Conservation (phyloP, 1,284 basidiomycete genomes). For the Phylloboletellus chloephorus region DNA sequence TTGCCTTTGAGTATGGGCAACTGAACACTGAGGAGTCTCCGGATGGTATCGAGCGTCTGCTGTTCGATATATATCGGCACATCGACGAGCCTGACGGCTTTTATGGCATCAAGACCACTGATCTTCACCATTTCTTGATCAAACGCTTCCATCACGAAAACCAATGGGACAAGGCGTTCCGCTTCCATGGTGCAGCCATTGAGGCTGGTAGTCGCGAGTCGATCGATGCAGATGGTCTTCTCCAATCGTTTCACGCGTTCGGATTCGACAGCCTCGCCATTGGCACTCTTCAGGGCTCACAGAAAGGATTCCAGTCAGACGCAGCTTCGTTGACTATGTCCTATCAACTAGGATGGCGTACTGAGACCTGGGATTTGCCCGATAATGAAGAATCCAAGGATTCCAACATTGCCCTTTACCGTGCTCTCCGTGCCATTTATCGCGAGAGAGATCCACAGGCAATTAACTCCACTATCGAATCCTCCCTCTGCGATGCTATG, state of each 20-base stretch:
- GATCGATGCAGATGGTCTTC: slow-evolving; percentile 49
- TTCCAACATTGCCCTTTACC: slow-evolving; percentile 65
- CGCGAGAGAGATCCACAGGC: slow-evolving; percentile 56
- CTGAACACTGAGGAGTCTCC: slow-evolving; percentile 23
- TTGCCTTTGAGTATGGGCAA: slow-evolving; percentile 55
- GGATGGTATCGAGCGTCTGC: slow-evolving; percentile 50
- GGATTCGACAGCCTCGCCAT: slow-evolving; percentile 84
- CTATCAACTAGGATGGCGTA: slow-evolving; percentile 85
- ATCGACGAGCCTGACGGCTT: slow-evolving; percentile 98
- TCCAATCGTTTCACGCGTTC: slow-evolving; percentile 78
- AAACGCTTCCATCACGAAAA: slow-evolving; percentile 88
- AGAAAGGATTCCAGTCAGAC: slow-evolving; percentile 33
- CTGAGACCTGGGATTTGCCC: slow-evolving; percentile 89
- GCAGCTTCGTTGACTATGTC: slow-evolving; percentile 47
- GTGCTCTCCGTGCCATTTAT: slow-evolving; percentile 72
- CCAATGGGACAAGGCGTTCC: slow-evolving; percentile 88
- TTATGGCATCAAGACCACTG: slow-evolving; percentile 81
- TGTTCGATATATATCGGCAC: slow-evolving; percentile 90
- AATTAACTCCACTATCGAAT: slow-evolving; percentile 46
- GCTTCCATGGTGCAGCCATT: slow-evolving; percentile 79
- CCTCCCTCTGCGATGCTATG: slow-evolving; percentile 57
- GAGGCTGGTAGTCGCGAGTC: slow-evolving; percentile 50
- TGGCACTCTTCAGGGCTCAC: slow-evolving; percentile 46
- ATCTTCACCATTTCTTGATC: slow-evolving; percentile 74
- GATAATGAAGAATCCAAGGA: slow-evolving; percentile 43